Conservation (phyloP, 1,284 basidiomycete genomes). For the Phlebopus sp. region DNA sequence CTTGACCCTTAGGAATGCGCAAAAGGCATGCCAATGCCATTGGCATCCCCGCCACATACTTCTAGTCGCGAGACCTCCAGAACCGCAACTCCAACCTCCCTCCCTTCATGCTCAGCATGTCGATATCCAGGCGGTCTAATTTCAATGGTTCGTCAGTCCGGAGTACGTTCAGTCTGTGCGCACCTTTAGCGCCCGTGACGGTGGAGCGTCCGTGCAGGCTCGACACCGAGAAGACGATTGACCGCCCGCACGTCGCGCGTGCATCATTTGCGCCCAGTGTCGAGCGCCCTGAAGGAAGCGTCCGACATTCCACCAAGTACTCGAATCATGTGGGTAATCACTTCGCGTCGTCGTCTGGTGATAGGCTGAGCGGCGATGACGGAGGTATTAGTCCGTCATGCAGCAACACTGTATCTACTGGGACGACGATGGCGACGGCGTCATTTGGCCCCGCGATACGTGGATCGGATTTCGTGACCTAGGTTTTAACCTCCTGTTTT, state of each 20-base stretch:
- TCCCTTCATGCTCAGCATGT: conserved; percentile 14
- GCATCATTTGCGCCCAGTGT: conserved; percentile 26
- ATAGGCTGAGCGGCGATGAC: not conserved
- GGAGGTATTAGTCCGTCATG: conserved; percentile 28
- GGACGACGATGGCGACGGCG: conserved; percentile 41
- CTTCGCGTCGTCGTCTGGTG: not conserved
- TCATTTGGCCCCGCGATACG: conserved; percentile 48
- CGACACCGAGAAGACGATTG: conserved; percentile 26
- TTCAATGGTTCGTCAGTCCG: conserved; percentile 21
- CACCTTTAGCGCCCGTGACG: conserved; percentile 23
- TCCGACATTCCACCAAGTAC: conserved; percentile 18
- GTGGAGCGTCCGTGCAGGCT: conserved; percentile 16
- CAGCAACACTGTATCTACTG: conserved; percentile 46
- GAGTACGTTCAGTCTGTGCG: conserved; percentile 18
- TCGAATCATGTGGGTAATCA: conserved; percentile 18
- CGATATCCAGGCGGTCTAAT: conserved; percentile 15
- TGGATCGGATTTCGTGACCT: conserved; percentile 42
- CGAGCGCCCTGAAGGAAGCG: conserved; percentile 21
- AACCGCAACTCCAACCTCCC: conserved; percentile 7
- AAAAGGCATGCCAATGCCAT: too few species aligned
- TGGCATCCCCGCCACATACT: too few species aligned
- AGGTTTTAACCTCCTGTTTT: conserved; percentile 41
- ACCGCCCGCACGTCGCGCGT: conserved; percentile 28
- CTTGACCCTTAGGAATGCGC: too few species aligned
- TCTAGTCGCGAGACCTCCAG: too few species aligned